Evolutionary conservation across 1,139 yeast species (phyloP).

Genomic region (Eremothecium coryli): DNA sequence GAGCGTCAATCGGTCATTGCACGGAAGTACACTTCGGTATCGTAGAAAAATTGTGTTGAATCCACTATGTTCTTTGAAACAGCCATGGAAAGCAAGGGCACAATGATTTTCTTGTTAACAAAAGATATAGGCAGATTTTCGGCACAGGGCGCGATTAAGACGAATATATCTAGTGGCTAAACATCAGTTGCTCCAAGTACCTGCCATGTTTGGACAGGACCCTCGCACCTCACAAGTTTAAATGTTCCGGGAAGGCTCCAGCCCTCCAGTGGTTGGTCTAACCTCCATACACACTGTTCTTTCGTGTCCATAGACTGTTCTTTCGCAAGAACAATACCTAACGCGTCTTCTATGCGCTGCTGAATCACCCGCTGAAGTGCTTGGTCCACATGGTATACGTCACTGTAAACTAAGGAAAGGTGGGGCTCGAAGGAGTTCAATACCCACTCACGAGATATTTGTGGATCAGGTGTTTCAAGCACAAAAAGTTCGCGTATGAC

Average conservation of each 20-base stretch:
- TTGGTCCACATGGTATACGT: slow-evolving; percentile 56
- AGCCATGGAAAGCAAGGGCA: too few relatives aligned
- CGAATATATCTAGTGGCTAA: slow-evolving; percentile 6
- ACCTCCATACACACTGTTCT: slow-evolving; percentile 20
- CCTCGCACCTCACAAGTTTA: slow-evolving; percentile 64
- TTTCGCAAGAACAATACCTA: slow-evolving; percentile 21
- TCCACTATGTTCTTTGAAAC: too few relatives aligned
- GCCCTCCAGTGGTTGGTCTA: slow-evolving; percentile 14
- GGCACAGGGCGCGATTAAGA: too few relatives aligned
- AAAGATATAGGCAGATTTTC: too few relatives aligned
- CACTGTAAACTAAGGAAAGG: slow-evolving; percentile 62
- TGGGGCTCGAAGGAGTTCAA: slow-evolving; percentile 58
- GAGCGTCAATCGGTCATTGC: too few relatives aligned
- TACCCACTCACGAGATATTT: slow-evolving; percentile 40
- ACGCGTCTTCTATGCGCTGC: slow-evolving; percentile 60
- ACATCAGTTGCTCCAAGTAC: slow-evolving; percentile 50
- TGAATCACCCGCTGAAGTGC: slow-evolving; percentile 60
- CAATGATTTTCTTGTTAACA: too few relatives aligned
- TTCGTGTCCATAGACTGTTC: slow-evolving; percentile 29
- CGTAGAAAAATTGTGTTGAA: background rate
- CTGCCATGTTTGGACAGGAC: slow-evolving; percentile 65
- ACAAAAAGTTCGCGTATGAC: slow-evolving; percentile 65
- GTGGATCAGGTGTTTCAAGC: slow-evolving; percentile 18
- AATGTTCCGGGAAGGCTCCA: slow-evolving; percentile 43
- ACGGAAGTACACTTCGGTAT: too few relatives aligned